Conservation (phyloP, 768 basidiomycete genomes). For the Daedalea quercina region DNA sequence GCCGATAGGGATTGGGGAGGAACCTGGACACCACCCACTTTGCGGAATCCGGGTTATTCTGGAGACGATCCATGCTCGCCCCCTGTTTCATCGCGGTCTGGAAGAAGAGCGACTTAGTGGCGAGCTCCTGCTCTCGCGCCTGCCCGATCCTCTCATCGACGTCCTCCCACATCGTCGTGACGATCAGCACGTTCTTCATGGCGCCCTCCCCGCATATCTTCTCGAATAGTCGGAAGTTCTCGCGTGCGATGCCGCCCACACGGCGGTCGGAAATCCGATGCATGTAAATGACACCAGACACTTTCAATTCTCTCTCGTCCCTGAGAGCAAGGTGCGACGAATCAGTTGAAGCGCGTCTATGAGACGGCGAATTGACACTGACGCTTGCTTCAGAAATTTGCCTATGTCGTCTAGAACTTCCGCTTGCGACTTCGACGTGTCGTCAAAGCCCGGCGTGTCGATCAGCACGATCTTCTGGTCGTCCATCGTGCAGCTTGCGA, state of each 20-base stretch:
- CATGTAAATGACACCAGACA: constrained; percentile 29
- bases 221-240: constrained; percentile 29
- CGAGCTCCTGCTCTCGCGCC: constrained; percentile 11
- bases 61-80: constrained; percentile 6
- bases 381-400: background rate
- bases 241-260: constrained; percentile 24
- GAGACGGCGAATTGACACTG: background rate
- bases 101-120: constrained; percentile 8
- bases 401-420: constrained; percentile 3
- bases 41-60: constrained; percentile 6
- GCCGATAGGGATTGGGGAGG: background rate
- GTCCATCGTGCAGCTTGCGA: background rate
- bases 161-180: constrained; percentile 34
- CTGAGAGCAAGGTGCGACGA: background rate
- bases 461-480: constrained; percentile 4
- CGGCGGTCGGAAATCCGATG: constrained; percentile 30
- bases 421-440: constrained; percentile 2
- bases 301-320: constrained; percentile 8
- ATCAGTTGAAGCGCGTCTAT: too few species aligned
- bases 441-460: constrained; percentile 16
- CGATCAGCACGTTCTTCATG: constrained; percentile 24
- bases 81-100: constrained; percentile 6
- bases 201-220: constrained; percentile 27
- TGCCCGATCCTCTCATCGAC: constrained; percentile 4
- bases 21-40: constrained; percentile 1